Percentiles rank a stretch among this genome's conserved stretches.
Evolutionary conservation across 805 yeast species (phyloP).

Genomic region (Schwanniomyces yamadae): DNA sequence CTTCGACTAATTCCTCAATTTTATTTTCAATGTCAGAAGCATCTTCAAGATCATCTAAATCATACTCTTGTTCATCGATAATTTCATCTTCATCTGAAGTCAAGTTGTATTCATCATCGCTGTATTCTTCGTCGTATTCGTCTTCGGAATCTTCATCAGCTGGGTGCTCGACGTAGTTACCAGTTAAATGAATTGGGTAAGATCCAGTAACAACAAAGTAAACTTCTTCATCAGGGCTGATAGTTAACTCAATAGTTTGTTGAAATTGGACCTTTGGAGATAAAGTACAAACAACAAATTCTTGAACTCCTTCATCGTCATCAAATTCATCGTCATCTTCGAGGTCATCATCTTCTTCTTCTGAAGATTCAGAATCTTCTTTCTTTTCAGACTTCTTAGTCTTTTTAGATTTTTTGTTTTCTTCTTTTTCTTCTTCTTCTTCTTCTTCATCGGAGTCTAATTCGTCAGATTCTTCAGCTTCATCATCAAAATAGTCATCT

Average conservation of each 20-base stretch:
- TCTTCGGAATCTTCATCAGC: constrained; percentile 68
- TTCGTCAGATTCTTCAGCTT: constrained; percentile 46
- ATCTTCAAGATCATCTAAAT: constrained; percentile 63
- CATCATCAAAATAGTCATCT: constrained; percentile 42
- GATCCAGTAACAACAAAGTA: constrained; percentile 95
- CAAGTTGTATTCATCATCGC: constrained; percentile 50
- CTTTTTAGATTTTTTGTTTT: constrained; percentile 23
- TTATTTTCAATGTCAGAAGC: constrained; percentile 69
- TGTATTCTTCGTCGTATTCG: constrained; percentile 50
- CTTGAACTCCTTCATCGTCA: constrained; percentile 76
- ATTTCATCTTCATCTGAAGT: constrained; percentile 79
- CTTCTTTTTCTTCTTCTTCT: constrained; percentile 35
- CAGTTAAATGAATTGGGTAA: constrained; percentile 86
- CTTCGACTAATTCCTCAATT: constrained; percentile 71
- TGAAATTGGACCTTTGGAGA: constrained; percentile 83
- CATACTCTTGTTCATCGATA: constrained; percentile 51
- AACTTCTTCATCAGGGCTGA: constrained; percentile 91
- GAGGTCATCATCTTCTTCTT: constrained; percentile 49
- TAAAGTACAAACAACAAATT: constrained; percentile 82
- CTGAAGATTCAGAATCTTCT: constrained; percentile 39
- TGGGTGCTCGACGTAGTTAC: constrained; percentile 96
- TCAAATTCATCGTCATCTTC: constrained; percentile 59
- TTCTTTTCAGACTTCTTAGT: constrained; percentile 18
- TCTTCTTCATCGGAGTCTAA: constrained; percentile 47
- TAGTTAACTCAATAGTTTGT: constrained; percentile 86